Base-by-base conservation (phyloP, 179 eudicot species). In the Heliamphora pulchella region DNA sequence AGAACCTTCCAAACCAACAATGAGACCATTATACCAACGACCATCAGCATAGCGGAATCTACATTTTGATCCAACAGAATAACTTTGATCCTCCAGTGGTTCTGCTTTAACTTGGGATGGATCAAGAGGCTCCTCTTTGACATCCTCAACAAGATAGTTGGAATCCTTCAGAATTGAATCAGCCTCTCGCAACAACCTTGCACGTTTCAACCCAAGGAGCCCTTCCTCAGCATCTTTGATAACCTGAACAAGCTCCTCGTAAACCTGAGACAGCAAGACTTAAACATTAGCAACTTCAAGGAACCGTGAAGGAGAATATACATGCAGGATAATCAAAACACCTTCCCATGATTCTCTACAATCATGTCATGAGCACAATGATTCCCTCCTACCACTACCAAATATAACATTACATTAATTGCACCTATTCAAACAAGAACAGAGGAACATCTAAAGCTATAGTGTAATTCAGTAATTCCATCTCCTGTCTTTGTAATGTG, bases 21-120 rank as follows among this genome's bases (percentile, higher is more conserved):
- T 69, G 59, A 87, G 83, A 63, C 98, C 98, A 86, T 88, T 83
- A 81, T 95, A 93, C 97, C 98, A 93, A 51, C 90, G 93, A 31
- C 98, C 98, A 87, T 95, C 91, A 82, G 88, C 88, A 80, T 93
- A 91, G 63, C 95, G 94, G 76, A 95, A 95, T 82, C 95, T 91
- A 86, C 98, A 95, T 84, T 91, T 95, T 46, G 95, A 93, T 81
- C 98, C 98, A 84, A 92, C 85, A 75, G 82, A 71, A 71, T 81
- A 89, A 47, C 81, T 76, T 80, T 82, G 80, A 58, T 88, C 89
- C 79, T 84, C 91, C 76, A 87, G 74, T 14, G 88, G 81, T 84
- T 90, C 93, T 13, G 83, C 83, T 86, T 87, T 88, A 75, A 83
- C 86, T 59, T 88, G 76, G 54, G 79, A 75, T 59, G 87, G 70